Percentiles rank a stretch among this genome's conserved stretches.
These are phyloP conservation scores for Fraxinus ornus DNA, from an alignment of 305 asterid species.

Conservation along the genomic window DNA sequence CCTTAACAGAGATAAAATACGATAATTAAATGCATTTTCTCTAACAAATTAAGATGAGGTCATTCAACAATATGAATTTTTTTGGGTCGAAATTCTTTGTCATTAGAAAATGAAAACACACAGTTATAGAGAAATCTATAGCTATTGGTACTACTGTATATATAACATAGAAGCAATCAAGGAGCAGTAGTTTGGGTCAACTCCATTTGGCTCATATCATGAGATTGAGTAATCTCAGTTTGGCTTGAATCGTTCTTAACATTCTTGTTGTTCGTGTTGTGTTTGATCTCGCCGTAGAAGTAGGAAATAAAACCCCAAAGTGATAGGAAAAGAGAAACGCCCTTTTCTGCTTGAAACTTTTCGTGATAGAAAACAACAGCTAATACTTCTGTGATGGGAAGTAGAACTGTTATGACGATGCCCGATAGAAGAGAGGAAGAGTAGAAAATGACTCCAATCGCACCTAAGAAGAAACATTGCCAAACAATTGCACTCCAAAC, in stretches of 20 bases:
- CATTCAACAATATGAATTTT: neutral
- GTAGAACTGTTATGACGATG: slow-evolving; percentile 20
- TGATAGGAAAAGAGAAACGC: slow-evolving; percentile 34
- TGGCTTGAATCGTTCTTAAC: neutral
- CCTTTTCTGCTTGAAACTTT: slow-evolving; percentile 34
- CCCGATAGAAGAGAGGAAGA: slow-evolving; percentile 36
- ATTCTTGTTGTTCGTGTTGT: slow-evolving; percentile 17
- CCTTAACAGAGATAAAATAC: neutral
- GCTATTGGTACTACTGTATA: no score
- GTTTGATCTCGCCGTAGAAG: slow-evolving; percentile 32
- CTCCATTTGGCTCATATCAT: neutral
- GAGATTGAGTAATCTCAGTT: neutral
- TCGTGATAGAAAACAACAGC: slow-evolving; percentile 29
- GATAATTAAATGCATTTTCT: no score
- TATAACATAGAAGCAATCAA: neutral
- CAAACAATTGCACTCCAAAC: slow-evolving; percentile 23
- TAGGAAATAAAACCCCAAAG: slow-evolving; percentile 43
- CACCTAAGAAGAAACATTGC: slow-evolving; percentile 40
- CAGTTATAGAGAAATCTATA: neutral
- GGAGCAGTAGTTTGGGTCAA: neutral
- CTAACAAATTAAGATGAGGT: neutral
- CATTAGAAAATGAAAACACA: neutral
- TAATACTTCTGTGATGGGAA: slow-evolving; percentile 32
- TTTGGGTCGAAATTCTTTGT: neutral
- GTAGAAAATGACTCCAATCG: slow-evolving; percentile 32